Conservation (phyloP, 1,139 yeast genomes). For the Geotrichum carabidarum region DNA sequence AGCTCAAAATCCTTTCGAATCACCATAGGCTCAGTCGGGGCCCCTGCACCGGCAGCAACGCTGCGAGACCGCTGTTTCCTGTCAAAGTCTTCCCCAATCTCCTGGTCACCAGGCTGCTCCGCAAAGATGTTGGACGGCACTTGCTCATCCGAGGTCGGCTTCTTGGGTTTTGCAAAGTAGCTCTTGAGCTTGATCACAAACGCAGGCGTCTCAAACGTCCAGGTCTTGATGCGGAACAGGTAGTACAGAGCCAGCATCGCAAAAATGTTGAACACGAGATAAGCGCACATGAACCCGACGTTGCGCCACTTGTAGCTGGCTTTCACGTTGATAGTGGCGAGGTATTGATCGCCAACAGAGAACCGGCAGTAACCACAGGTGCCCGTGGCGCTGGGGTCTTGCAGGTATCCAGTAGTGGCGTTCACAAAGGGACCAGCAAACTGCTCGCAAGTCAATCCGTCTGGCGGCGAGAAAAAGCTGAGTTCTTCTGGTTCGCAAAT, state of each 20-base stretch:
- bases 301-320: conserved; percentile 53
- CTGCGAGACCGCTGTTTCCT: not conserved
- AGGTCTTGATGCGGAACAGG: conserved; percentile 23
- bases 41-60: not conserved
- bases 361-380: conserved; percentile 56
- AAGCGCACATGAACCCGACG: conserved; percentile 50
- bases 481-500: conserved; percentile 49
- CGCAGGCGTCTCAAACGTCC: conserved; percentile 7
- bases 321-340: conserved; percentile 43
- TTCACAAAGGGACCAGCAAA: conserved; percentile 41
- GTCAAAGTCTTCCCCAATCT: conserved; percentile 6
- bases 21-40: not conserved
- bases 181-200: conserved; percentile 1
- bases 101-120: conserved; percentile 12
- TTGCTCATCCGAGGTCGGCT: conserved; percentile 5
- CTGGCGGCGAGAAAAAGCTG: conserved; percentile 51
- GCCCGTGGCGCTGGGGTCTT: conserved; percentile 47
- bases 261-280: conserved; percentile 43
- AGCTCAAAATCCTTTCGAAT: too few relatives aligned
- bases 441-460: conserved; percentile 54
- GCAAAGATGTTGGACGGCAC: conserved; percentile 7
- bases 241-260: conserved; percentile 44
- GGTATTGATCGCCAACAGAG: conserved; percentile 49
- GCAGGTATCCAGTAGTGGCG: conserved; percentile 48
- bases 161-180: conserved; percentile 8